Evolutionary conservation across 2,329 filamentous ascomycete species (phyloP).

Genomic region (Arthrobotrys megalospora): DNA sequence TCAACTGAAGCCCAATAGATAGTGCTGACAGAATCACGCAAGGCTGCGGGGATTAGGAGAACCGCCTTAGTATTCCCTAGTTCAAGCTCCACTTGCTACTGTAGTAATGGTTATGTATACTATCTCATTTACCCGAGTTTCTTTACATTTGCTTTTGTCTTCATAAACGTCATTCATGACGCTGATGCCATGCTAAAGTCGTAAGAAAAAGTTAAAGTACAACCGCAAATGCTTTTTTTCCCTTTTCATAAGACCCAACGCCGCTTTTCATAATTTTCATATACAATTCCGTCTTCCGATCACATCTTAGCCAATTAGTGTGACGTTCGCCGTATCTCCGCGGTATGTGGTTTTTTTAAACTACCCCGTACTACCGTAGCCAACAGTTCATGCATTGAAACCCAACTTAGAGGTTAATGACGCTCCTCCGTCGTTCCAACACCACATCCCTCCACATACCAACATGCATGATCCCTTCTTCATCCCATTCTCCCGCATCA

Average conservation of each 20-base stretch:
- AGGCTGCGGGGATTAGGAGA: background rate
- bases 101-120: background rate
- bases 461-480: conserved; percentile 87
- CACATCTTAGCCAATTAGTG: conserved; percentile 6
- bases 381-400: background rate
- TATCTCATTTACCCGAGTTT: background rate
- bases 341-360: background rate
- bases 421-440: conserved; percentile 55
- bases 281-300: conserved; percentile 17
- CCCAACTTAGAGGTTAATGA: conserved; percentile 40
- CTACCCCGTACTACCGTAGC: background rate
- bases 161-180: conserved; percentile 26
- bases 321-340: conserved; percentile 18
- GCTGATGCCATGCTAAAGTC: conserved; percentile 24
- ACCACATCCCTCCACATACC: conserved; percentile 78
- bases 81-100: background rate
- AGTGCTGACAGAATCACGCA: conserved; percentile 4
- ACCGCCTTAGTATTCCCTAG: conserved; percentile 1
- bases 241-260: conserved; percentile 15
- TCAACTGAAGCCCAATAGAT: too few species aligned
- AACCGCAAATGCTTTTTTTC: conserved; percentile 14
- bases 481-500: conserved; percentile 81
- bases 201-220: conserved; percentile 23
- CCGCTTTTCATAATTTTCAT: conserved; percentile 15
- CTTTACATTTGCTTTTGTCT: conserved; percentile 30